Evolutionary conservation across 2,329 filamentous ascomycete species (phyloP), one percentile per base, ranked within the genome.

Genomic region (Colletotrichum sp.): DNA sequence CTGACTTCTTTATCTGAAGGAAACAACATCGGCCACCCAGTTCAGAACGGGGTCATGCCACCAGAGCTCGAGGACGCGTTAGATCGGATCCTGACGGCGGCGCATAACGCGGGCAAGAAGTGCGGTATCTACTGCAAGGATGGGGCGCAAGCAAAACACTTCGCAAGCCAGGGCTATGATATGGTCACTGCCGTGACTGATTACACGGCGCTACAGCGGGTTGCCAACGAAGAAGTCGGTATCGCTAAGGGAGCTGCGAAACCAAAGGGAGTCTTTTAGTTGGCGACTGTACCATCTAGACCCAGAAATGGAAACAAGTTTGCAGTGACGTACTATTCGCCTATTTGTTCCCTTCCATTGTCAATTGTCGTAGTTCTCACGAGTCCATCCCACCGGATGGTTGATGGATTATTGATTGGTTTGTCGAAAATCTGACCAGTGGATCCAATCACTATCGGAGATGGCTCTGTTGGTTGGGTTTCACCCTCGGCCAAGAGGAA

Each of bases 71-170:
- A 59, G 55, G 55, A 15, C 8, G 55, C 55, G 15, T 28, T 59
- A 13, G 24, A 24, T 0, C 22, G 55, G 26, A 28, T 59, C 24
- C 26, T 59, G 55, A 13, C 55, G 16, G 55, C 24, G 3, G 24
- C 55, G 10, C 55, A 28, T 10, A 59, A 59, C 8, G 24, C 55
- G 13, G 24, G 55, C 24, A 59, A 59, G 55, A 59, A 59, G 16
- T 59, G 24, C 26, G 24, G 55, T 59, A 59, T 59, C 55, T 59
- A 59, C 24, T 59, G 55, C 24, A 59, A 59, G 26, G 55, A 59
- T 18, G 55, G 24, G 9, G 5, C 2, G 7, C 55, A 59, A 3
- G 55, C 55, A 59, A 59, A 59, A 28, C 24, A 28, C 24, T 59
- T 59, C 4, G 55, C 26, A 16, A 18, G 24, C 26, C 13, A 59